A percentile compares a stretch with the other conserved stretches of the same genome.
Conservation (phyloP, 1,284 basidiomycete genomes). For the Pascua guehoae region DNA sequence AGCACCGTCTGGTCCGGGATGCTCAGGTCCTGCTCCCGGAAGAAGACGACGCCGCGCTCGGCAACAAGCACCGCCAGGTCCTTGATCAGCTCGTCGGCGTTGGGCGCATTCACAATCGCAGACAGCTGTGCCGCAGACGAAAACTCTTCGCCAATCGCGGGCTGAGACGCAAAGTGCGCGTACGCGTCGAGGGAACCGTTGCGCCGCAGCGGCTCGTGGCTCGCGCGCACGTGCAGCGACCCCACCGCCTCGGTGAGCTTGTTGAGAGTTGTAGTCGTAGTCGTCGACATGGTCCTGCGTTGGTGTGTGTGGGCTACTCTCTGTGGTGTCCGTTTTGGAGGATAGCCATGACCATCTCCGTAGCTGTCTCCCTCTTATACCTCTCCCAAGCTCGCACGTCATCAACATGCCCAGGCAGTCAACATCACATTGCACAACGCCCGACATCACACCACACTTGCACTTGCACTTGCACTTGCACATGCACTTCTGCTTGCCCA, state of each 20-base stretch:
- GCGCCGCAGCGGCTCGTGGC: slow-evolving; percentile 4
- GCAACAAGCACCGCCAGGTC: slow-evolving; percentile 51
- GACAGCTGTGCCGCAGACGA: not conserved
- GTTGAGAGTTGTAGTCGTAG: too few species aligned
- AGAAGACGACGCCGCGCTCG: slow-evolving; percentile 66
- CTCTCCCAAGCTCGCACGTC: too few species aligned
- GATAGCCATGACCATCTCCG: too few species aligned
- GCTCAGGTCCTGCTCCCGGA: slow-evolving; percentile 56
- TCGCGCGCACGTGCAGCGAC: not conserved
- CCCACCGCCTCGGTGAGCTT: not conserved
- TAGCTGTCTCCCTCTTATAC: too few species aligned
- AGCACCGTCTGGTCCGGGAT: slow-evolving; percentile 54
- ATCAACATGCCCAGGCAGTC: too few species aligned
- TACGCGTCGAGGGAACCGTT: slow-evolving; percentile 6
- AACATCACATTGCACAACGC: too few species aligned
- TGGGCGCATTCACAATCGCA: not conserved
- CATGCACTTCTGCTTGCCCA: too few species aligned
- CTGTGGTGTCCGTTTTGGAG: too few species aligned
- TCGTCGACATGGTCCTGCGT: too few species aligned
- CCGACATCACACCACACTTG: too few species aligned
- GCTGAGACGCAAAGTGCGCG: not conserved
- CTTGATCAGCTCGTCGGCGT: slow-evolving; percentile 13
- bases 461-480: too few species aligned
- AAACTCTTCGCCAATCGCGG: slow-evolving; percentile 7
- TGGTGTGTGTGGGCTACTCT: too few species aligned